Evolutionary conservation across 768 basidiomycete genomes (phyloP).

Genomic region (Kwoniella pini): DNA sequence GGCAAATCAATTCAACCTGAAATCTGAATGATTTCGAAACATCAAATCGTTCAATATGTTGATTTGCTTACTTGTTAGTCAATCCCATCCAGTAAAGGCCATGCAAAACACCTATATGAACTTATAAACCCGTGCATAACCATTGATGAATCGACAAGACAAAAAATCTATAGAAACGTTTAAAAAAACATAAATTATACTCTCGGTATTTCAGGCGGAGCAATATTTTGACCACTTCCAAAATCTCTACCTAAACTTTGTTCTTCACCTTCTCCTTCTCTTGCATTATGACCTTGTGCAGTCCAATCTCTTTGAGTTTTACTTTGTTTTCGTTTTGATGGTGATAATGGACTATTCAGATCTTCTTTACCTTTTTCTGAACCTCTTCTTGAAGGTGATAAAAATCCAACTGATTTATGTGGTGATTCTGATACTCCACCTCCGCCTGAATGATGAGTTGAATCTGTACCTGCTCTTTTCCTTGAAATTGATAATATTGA

Average conservation of each 20-base stretch:
- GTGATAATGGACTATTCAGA: constrained; percentile 21
- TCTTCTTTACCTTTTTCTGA: constrained; percentile 11
- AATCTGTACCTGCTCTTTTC: constrained; percentile 29
- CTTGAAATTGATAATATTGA: constrained; percentile 40
- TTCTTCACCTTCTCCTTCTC: constrained; percentile 23
- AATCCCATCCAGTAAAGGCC: too few species aligned
- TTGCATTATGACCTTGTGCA: constrained; percentile 10
- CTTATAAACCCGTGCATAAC: not conserved
- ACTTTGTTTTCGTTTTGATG: constrained; percentile 26
- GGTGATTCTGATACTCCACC: constrained; percentile 18
- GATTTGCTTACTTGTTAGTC: too few species aligned
- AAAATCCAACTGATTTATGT: constrained; percentile 5
- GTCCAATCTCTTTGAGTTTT: constrained; percentile 17
- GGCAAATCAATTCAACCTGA: too few species aligned
- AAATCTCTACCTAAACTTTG: constrained; percentile 19
- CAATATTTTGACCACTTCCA: constrained; percentile 10
- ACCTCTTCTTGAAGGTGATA: not conserved
- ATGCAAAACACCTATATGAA: too few species aligned
- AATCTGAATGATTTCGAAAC: too few species aligned
- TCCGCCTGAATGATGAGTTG: constrained; percentile 13
- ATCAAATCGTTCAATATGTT: too few species aligned
- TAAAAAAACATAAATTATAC: constrained; percentile 1
- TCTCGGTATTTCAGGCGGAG: constrained; percentile 19
- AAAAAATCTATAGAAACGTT: not conserved
- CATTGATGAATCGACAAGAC: not conserved